Evolutionary conservation across 441 rosid genomes (phyloP), one percentile per base, ranked within the genome.

Genomic region (Croton setiger): DNA sequence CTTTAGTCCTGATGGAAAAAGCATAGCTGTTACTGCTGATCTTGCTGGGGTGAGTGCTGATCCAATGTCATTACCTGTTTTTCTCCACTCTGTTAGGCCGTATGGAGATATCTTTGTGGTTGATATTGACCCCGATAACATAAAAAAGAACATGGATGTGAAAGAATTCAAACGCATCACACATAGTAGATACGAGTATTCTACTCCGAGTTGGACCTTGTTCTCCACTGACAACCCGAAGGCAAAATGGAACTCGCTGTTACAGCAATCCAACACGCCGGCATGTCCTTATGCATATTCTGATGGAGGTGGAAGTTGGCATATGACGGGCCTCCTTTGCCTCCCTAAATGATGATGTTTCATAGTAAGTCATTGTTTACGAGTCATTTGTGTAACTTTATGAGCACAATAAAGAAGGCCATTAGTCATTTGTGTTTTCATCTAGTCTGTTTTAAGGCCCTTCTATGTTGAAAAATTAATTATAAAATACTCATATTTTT

Each of bases 201-300:
- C 65, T 6, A 61, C 65, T 61, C 65, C 65, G 3, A 41, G n/a
- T 61, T 61, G 51, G 65, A 61, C 65, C 35, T 12, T 9, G 51
- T 43, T 61, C n/a, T 43, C 65, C 37, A 60, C 64, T 1, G 64
- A 39, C 6, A 48, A 60, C 17, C 48, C 64, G 2, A 60, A 37
- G 5, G 64, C 64, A 18, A 37, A 1, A 9, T 60, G 64, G 64
- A 60, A 60, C 48, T 2, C 17, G 31, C 15, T 60, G 17, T 60
- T 60, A 15, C 18, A 39, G 27, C 48, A 18, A 37, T 18, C 15
- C 48, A 37, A 60, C 15, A n/a, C 48, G 0, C 48, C 64, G 4
- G 10, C 47, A 60, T 60, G 64, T 48, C 64, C 64, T 39, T 60
- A 60, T 37, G 17, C 20, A 4, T 53, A 53, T 20, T 27, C 57